Base-by-base conservation (phyloP, 192 early-diverging fungal genomes). In the Spizellomyces punctatus region DNA sequence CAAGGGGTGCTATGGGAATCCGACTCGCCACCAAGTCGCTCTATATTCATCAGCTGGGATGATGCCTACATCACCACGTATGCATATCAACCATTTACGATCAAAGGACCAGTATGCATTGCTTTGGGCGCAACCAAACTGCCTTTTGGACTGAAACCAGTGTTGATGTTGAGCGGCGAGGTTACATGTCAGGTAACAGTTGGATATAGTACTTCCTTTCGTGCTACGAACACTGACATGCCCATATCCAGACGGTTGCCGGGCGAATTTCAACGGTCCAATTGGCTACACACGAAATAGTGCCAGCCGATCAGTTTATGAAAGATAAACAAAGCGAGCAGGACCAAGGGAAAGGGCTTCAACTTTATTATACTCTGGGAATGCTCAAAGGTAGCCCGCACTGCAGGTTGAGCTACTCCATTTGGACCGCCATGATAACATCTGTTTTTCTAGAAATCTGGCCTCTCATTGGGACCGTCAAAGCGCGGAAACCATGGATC, bases 1-100 rank as follows among this genome's bases (percentile, higher is more conserved):
- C 14, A 58, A 22, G 83, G 82, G 22, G 73, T 83, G 22, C 10
- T 84, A n/a, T 84, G 83, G 82, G 82, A 85, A 67, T 66, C 62
- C 6, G 49, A 67, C 2, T 57, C 66, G 52, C 45, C 58, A 12
- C 17, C 58, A 19, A 64, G 67, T 8, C 44, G 80, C 12, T 43
- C 61, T 2, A 66, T 83, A 17, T 85, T 85, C 67, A 69, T 86
- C 21, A 46, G 72, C 46, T 85, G 77, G 73, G 79, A 84, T 62
- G 80, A 81, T 61, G 67, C 66, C 14, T 73, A 58, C 49, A 80
- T 85, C 66, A 77, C 73, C 6, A 84, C 82, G 0, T 82, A 78
- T 47, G 79, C 69, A 43, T 85, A 68, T 62, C 63, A 81, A 36
- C 71, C 73, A 6, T 69, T 67, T 58, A 78, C 78, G 8, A 77